These are phyloP conservation scores for Hypoxylon trugodes DNA, from an alignment of 495 filamentous ascomycete species.

Conservation along the genomic window DNA sequence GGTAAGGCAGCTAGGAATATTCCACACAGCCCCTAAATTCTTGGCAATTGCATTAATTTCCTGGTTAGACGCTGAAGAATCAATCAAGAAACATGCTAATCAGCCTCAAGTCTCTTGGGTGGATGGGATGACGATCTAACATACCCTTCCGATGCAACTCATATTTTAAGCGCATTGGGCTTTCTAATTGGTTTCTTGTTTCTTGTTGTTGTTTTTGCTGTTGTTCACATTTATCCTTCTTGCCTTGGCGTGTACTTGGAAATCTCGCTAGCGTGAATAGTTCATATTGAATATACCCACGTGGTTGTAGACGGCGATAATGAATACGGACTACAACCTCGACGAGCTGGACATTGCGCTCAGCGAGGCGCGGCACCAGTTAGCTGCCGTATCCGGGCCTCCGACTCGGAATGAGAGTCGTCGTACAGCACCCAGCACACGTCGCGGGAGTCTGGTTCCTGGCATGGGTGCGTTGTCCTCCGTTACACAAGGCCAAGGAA, in stretches of 20 bases:
- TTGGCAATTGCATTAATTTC: constrained; percentile 15
- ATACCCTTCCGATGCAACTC: no score
- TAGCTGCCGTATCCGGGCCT: constrained; percentile 25
- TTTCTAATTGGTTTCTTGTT: no score
- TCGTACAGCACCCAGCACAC: constrained; percentile 40
- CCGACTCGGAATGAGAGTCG: constrained; percentile 28
- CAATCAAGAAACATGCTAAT: no score
- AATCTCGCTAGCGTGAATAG: constrained; percentile 6
- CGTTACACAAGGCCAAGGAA: constrained; percentile 7
- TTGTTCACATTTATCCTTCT: background rate
- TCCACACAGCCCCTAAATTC: constrained; percentile 25
- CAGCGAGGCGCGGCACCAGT: constrained; percentile 37
- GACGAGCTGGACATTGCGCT: constrained; percentile 41
- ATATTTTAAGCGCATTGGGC: no score
- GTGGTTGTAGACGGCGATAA: constrained; percentile 19
- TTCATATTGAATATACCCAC: constrained; percentile 17
- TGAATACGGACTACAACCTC: constrained; percentile 42
- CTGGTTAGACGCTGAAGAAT: background rate
- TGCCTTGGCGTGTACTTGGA: background rate
- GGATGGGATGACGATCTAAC: no score
- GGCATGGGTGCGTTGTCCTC: constrained; percentile 24
- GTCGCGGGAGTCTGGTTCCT: constrained; percentile 40
- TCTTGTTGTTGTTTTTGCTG: background rate
- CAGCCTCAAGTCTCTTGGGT: no score
- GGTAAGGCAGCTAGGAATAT: constrained; percentile 16